Conservation (phyloP, 495 filamentous ascomycete genomes). For the Poronia punctata region DNA sequence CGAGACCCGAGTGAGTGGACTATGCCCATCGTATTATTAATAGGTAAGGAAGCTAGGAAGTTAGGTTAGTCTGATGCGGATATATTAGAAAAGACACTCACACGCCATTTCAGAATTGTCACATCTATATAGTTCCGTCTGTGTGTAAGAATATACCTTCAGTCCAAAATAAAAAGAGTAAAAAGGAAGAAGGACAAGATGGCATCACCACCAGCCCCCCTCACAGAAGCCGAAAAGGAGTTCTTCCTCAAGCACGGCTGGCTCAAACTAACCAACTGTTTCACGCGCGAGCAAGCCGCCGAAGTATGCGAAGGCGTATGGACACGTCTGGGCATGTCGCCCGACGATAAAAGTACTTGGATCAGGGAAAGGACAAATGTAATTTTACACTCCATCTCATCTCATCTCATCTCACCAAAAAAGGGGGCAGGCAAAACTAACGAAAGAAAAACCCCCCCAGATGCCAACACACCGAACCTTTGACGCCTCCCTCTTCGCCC, state of each 20-base stretch:
- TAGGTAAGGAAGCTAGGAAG: too few relatives aligned
- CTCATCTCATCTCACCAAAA: too few relatives aligned
- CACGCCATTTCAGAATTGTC: too few relatives aligned
- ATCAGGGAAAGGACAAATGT: slow-evolving; percentile 42
- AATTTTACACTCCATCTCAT: too few relatives aligned
- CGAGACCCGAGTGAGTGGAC: too few relatives aligned
- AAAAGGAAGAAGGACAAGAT: too few relatives aligned
- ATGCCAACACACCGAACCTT: slow-evolving; percentile 56
- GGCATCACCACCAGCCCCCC: slow-evolving; percentile 28
- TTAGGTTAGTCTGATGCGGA: too few relatives aligned
- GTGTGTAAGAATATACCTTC: too few relatives aligned
- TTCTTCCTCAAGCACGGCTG: slow-evolving; percentile 63
- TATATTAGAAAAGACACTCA: too few relatives aligned
- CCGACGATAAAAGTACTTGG: slow-evolving; percentile 64
- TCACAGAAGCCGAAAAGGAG: slow-evolving; percentile 54
- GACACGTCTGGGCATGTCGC: slow-evolving; percentile 61
- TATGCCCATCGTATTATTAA: too few relatives aligned
- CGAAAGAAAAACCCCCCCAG: slow-evolving; percentile 20
- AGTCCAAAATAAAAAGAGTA: too few relatives aligned
- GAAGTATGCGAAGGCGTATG: slow-evolving; percentile 53
- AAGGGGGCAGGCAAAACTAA: not conserved
- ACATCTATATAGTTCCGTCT: too few relatives aligned
- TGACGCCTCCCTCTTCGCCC: slow-evolving; percentile 51
- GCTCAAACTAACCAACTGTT: slow-evolving; percentile 53
- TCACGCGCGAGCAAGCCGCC: slow-evolving; percentile 54